phyloP scores from a whole-genome alignment of 2,329 filamentous ascomycete species.

The Saccharata proteae region DNA sequence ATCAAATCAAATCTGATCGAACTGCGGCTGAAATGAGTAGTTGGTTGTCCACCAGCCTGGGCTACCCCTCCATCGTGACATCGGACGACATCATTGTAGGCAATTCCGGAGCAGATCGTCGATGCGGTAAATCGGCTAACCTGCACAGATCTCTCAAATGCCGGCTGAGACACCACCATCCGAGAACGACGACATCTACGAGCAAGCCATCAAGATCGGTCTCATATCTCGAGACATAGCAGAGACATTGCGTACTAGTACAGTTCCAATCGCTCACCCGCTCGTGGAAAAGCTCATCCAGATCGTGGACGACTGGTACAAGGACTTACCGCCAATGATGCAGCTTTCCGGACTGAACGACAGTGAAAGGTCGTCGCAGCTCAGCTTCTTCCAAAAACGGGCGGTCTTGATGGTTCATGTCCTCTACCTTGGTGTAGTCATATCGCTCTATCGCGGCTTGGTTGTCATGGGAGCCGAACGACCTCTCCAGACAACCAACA shows the following conservation, averaged over 20 bases:
- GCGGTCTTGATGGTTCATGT: constrained; percentile 25
- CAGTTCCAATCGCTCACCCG: too few relatives aligned
- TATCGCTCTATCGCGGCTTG: constrained; percentile 23
- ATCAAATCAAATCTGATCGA: too few relatives aligned
- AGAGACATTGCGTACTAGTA: constrained; percentile 14
- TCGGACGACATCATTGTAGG: constrained; percentile 18
- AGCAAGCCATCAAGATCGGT: constrained; percentile 23
- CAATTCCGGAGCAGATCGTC: too few relatives aligned
- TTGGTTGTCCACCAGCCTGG: constrained; percentile 26
- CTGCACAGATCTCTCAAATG: too few relatives aligned
- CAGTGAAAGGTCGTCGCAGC: constrained; percentile 11
- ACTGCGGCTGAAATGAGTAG: constrained; percentile 2
- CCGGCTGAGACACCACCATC: too few relatives aligned
- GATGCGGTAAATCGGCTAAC: constrained; percentile 1
- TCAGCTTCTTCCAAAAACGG: constrained; percentile 20
- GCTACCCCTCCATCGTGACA: constrained; percentile 21
- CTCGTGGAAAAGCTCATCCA: constrained; percentile 16
- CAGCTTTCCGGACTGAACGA: constrained; percentile 21
- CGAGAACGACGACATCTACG: constrained; percentile 22
- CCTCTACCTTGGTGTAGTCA: constrained; percentile 26
- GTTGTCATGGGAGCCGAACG: constrained; percentile 22
- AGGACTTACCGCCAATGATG: constrained; percentile 19
- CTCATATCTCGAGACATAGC: constrained; percentile 24
- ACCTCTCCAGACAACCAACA: constrained; percentile 9
- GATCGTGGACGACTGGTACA: constrained; percentile 23